A percentile compares a stretch with the other conserved stretches of the same genome.
phyloP scores from a whole-genome alignment of 805 yeast species.

The Lachancea cidri region DNA sequence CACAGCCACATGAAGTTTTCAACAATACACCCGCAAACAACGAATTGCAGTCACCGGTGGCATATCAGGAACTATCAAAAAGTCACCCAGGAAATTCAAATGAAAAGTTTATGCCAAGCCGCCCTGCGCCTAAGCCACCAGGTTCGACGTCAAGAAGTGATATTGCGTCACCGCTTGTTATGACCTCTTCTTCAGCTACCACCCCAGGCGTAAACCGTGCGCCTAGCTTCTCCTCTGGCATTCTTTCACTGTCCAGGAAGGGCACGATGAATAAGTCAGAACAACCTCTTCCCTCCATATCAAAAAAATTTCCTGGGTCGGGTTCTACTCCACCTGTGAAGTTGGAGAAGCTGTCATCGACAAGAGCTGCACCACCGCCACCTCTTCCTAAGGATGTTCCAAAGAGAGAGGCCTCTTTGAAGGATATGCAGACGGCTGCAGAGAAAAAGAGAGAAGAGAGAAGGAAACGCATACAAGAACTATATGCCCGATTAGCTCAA shows the following conservation, averaged over 20 bases:
- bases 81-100: slow-evolving; percentile 28
- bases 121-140: slow-evolving; percentile 67
- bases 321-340: neutral
- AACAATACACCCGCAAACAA: slow-evolving; percentile 8
- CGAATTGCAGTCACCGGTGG: slow-evolving; percentile 22
- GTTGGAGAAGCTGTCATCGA: neutral
- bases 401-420: slow-evolving; percentile 3
- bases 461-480: slow-evolving; percentile 64
- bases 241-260: slow-evolving; percentile 13
- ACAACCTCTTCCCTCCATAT: slow-evolving; percentile 25
- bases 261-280: slow-evolving; percentile 18
- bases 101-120: slow-evolving; percentile 50
- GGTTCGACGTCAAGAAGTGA: slow-evolving; percentile 18
- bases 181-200: slow-evolving; percentile 10
- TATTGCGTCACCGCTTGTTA: slow-evolving; percentile 26
- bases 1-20: slow-evolving; percentile 1
- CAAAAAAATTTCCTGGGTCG: slow-evolving; percentile 3
- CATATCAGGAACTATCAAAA: slow-evolving; percentile 12
- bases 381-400: slow-evolving; percentile 20
- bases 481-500: slow-evolving; percentile 60
- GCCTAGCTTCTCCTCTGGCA: slow-evolving; percentile 16
- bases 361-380: slow-evolving; percentile 18
- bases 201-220: slow-evolving; percentile 12
- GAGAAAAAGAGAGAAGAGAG: slow-evolving; percentile 77
- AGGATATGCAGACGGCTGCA: slow-evolving; percentile 31